Evolutionary conservation across 179 eudicot genomes (phyloP), one percentile per base, ranked within the genome.

Genomic region (Carnegiea gigantea): DNA sequence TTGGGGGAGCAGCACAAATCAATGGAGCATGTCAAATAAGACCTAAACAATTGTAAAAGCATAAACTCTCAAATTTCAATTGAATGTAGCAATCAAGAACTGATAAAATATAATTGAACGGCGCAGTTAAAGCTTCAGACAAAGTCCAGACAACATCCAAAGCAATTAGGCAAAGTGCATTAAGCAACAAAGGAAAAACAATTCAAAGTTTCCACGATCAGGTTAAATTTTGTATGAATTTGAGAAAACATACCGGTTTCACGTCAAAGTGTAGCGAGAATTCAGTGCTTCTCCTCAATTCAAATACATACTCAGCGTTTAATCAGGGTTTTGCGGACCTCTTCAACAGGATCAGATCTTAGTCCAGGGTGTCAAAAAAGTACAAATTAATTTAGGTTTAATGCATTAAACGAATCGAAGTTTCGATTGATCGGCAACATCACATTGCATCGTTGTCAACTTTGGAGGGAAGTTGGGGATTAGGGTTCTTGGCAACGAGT

Each of bases 401-500:
- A 64, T 20, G 33, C 30, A 9, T 21, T 12, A 64, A 23, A 21
- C 21, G 70, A 24, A 0, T 24, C 7, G 43, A 38, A 44, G 14
- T 20, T 78, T 43, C n/a, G n/a, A 65, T 1, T 62, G n/a, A 14
- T 23, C 13, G 62, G n/a, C 13, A 43, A 24, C 23, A 1, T 13
- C 4, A 21, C 51, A 0, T 10, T 78, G 59, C 6, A 65, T 49
- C 62, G 53, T 17, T 26, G 38, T 40, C 30, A 23, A n/a, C 70
- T 79, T 79, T 79, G 81, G 81, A 79, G 81, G 81, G 81, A 70
- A 79, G 49, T 70, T 9, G 76, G 26, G 65, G 67, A 12, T 51
- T 79, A 68, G 81, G 76, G 81, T 51, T 78, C 80, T 78, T 28
- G 73, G 23, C 40, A 46, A 49, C 20, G 11, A 53, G 78, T 43